Conservation (phyloP, 495 filamentous ascomycete genomes). For the Xylaria cubensis region DNA sequence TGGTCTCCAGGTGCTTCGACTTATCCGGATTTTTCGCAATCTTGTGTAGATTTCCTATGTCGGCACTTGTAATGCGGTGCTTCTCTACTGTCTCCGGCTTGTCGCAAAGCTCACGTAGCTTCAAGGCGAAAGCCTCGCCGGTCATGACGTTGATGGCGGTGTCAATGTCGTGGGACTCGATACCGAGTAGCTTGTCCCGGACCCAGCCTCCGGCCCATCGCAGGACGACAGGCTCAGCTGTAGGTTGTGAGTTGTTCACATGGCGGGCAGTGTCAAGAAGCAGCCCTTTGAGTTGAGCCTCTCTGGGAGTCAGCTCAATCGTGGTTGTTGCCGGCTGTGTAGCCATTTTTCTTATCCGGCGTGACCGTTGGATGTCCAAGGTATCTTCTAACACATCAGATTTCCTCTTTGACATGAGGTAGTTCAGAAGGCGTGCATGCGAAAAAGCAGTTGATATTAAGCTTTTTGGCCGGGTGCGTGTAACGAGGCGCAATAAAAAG, state of each 20-base stretch:
- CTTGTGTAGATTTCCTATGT: conserved; percentile 72
- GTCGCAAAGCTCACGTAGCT: conserved; percentile 63
- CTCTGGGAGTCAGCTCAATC: conserved; percentile 69
- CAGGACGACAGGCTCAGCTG: conserved; percentile 62
- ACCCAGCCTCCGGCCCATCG: conserved; percentile 99
- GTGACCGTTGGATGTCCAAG: conserved; percentile 24
- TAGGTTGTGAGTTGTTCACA: conserved; percentile 62
- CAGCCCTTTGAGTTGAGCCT: conserved; percentile 71
- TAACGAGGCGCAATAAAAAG: background rate
- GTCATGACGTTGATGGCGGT: conserved; percentile 96
- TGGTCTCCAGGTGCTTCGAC: conserved; percentile 95
- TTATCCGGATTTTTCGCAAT: conserved; percentile 94
- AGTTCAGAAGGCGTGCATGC: background rate
- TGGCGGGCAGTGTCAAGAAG: conserved; percentile 76
- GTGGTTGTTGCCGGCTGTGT: conserved; percentile 41
- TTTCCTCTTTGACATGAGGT: conserved; percentile 39
- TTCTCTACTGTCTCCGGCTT: conserved; percentile 46
- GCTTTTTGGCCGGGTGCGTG: background rate
- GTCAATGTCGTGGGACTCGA: conserved; percentile 88
- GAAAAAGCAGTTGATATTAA: background rate
- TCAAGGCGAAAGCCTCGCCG: conserved; percentile 79
- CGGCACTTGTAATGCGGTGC: conserved; percentile 56
- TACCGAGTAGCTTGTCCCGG: conserved; percentile 88
- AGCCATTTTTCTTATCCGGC: conserved; percentile 36
- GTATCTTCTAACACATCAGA: conserved; percentile 31